phyloP scores from a whole-genome alignment of 1,284 basidiomycete species.

The Rhodotorula sp. region DNA sequence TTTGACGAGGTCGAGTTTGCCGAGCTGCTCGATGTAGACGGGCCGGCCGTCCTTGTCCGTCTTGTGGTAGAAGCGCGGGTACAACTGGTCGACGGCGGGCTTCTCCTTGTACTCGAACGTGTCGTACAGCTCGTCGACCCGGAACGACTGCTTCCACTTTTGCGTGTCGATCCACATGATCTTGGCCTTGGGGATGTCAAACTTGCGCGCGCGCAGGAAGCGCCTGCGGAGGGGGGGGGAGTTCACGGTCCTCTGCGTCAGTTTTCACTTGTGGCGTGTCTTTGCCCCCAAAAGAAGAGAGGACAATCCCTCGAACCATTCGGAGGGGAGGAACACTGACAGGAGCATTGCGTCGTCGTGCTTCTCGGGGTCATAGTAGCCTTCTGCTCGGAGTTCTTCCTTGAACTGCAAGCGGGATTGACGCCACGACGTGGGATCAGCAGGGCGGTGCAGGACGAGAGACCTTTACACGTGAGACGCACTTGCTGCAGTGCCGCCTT shows the following conservation, averaged over 20 bases:
- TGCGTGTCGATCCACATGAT: conserved; percentile 79
- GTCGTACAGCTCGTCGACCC: conserved; percentile 79
- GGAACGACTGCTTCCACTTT: conserved; percentile 86
- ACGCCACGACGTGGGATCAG: background rate
- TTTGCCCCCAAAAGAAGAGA: background rate
- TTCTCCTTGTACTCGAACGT: conserved; percentile 88
- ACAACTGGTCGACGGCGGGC: conserved; percentile 80
- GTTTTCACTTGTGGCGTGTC: background rate
- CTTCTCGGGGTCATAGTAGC: conserved; percentile 54
- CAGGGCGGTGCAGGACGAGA: conserved; percentile 44
- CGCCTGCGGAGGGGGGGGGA: no score
- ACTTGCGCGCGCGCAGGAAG: conserved; percentile 90
- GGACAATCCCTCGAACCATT: background rate
- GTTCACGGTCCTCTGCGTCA: no score
- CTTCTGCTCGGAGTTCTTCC: conserved; percentile 44
- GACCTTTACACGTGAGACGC: conserved; percentile 59
- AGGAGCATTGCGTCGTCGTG: conserved; percentile 79
- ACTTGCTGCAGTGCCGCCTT: conserved; percentile 70
- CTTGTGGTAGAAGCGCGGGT: conserved; percentile 87
- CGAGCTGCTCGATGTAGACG: conserved; percentile 90
- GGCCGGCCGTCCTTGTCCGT: conserved; percentile 96
- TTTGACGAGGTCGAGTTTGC: conserved; percentile 80
- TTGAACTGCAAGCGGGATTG: conserved; percentile 45
- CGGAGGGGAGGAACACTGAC: conserved; percentile 50
- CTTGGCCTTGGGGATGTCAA: conserved; percentile 78